Evolutionary conservation across 768 basidiomycete genomes (phyloP).

Genomic region (Daedaleopsis nitida): DNA sequence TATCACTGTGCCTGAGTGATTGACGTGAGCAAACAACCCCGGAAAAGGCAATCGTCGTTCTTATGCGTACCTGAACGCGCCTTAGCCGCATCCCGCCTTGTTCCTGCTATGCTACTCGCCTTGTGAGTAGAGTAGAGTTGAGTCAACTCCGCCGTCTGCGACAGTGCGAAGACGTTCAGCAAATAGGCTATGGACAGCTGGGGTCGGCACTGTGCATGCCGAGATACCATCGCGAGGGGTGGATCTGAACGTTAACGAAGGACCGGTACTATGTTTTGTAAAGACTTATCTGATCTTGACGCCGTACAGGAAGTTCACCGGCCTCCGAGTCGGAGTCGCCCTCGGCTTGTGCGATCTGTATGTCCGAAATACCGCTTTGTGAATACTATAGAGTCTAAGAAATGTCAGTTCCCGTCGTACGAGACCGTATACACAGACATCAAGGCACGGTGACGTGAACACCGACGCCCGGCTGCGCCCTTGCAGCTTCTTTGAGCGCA

Average conservation of each 20-base stretch:
- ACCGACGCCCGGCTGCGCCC: too few species aligned
- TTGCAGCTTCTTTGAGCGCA: too few species aligned
- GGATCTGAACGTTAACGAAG: not conserved
- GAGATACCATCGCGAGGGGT: not conserved
- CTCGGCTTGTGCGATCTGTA: not conserved
- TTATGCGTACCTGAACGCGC: slow-evolving; percentile 15
- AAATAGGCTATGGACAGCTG: too few species aligned
- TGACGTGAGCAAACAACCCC: slow-evolving; percentile 6
- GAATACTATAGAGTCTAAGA: too few species aligned
- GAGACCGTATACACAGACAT: not conserved
- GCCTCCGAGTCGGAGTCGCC: not conserved
- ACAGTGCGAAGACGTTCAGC: too few species aligned
- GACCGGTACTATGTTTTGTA: not conserved
- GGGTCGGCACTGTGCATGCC: not conserved
- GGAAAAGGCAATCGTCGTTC: slow-evolving; percentile 1
- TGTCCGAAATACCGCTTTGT: not conserved
- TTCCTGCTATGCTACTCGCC: not conserved
- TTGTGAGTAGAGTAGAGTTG: not conserved
- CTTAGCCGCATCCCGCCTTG: not conserved
- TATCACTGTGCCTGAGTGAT: not conserved
- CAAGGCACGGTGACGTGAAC: not conserved
- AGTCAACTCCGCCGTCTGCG: too few species aligned
- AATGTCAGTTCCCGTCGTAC: too few species aligned
- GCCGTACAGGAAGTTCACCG: not conserved
- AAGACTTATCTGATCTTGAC: not conserved